Evolutionary conservation across 1,139 yeast genomes (phyloP), one percentile per base, ranked within the genome.

Genomic region (Lodderomyces parapsilosis): DNA sequence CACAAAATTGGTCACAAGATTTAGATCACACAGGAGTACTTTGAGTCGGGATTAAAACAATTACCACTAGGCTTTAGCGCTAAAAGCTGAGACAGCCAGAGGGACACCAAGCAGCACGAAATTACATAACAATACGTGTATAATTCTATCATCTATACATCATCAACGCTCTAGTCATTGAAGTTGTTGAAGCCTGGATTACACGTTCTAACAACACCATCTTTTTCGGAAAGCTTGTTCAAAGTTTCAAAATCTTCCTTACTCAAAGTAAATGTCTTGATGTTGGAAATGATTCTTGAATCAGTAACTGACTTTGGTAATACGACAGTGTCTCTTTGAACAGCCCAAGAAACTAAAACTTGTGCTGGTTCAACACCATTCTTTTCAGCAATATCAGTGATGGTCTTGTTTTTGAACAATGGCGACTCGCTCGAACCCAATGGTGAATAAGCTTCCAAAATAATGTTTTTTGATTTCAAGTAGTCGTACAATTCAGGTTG

Each of bases 371-470:
- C 57, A 22, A 66, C 72, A 10, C 58, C 52, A 51, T 79, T 65
- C 56, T 76, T 77, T 37, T 68, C 54, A 32, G 81, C 78, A 44
- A 81, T 51, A 22, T 62, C 59, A 17, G 56, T 46, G 3, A 80
- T 68, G 3, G 63, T 50, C 36, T 71, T 70, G 42, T 76, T 61
- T 49, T 74, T 66, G 49, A 75, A 56, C 41, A 76, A 62, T 42
- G 85, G 84, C 9, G 83, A 79, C 40, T 78, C 78, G 15, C 59
- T 52, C 4, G 81, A 71, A 9, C 86, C 86, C 51, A 80, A 66
- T 37, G 86, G 86, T 8, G 85, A 79, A 56, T 76, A 81, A 7
- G 85, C 83, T 43, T 74, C 78, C 34, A 80, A 57, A 23, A 62
- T 47, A 45, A 81, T 77, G n/a, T 66, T 67, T 45, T 80, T 60